Base-by-base conservation (phyloP, 192 early-diverging fungal genomes). In the Coemansia sp. region DNA sequence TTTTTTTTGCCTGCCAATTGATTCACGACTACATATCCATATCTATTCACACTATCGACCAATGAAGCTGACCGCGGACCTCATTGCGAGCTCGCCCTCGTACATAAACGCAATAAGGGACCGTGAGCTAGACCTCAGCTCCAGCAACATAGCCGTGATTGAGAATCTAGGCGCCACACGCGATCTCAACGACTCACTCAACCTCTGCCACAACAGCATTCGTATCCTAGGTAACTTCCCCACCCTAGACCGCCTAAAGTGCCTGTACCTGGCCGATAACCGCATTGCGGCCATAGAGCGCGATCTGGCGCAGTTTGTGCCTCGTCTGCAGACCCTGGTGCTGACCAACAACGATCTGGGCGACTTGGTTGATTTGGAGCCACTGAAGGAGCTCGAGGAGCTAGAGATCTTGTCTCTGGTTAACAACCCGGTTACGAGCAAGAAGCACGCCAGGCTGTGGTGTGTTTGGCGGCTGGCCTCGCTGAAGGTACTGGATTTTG, bases 111-210 rank as follows among this genome's bases (percentile, higher is more conserved):
- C 95, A 16, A 76, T 96, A 28, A 89, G 89, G 76, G 95, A 96
- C 78, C 83, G 93, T 48, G 93, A 95, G 78, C 86, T 99, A 53
- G 90, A 94, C 63, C 78, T 99, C 53, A 85, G 94, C 78, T 90
- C 91, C 57, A 86, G 90, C 61, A 92, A 94, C 68, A 95, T 98
- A 24, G 85, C 91, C 43, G 74, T 85, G 63, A 93, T 99, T 63
- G 97, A 99, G 79, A 98, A 99, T 79, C 84, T 99, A 14, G 92
- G 94, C 35, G 90, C 92, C 16, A 93, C 96, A 24, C 95, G 93
- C 88, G 93, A 99, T 73, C 84, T 87, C 58, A 89, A 97, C 85
- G 96, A 98, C 74, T 85, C 93, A 9, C 82, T 99, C 42, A 94
- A 99, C 76, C 79, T 99, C 34, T 92, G 93, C 60, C 87, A 94